These are phyloP conservation scores for Neofusicoccum parvum DNA, from an alignment of 2,329 filamentous ascomycete species.

Conservation along the genomic window DNA sequence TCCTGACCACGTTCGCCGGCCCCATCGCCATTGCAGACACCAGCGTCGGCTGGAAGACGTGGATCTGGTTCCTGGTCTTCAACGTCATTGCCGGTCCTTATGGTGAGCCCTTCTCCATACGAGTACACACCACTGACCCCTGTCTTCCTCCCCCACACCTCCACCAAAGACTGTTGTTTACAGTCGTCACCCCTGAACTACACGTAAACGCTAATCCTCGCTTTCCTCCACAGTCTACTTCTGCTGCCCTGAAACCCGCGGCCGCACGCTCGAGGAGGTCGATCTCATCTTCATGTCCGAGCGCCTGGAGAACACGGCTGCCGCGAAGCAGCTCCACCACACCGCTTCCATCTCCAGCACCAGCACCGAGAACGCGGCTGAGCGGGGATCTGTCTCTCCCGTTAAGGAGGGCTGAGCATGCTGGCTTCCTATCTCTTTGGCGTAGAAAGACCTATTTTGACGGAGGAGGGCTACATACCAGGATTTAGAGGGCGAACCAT, in stretches of 20 bases:
- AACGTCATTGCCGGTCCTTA: constrained; percentile 37
- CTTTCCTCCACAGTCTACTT: constrained; percentile 28
- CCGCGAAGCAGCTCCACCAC: constrained; percentile 20
- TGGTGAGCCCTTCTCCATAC: constrained; percentile 15
- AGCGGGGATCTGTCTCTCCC: background rate
- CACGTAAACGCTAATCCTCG: background rate
- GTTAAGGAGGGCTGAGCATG: constrained; percentile 4
- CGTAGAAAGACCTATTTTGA: background rate
- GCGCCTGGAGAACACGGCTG: constrained; percentile 10
- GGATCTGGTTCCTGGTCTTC: constrained; percentile 37
- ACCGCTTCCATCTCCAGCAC: background rate
- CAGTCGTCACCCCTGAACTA: background rate
- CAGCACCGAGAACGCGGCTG: background rate
- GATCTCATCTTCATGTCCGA: constrained; percentile 24
- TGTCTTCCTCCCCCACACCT: background rate
- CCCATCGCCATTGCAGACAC: constrained; percentile 33
- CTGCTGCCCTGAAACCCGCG: constrained; percentile 32
- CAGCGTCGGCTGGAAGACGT: constrained; percentile 38
- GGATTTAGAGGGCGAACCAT: background rate
- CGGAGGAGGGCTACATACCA: background rate
- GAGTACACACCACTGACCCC: background rate
- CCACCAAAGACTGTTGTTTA: too few relatives aligned
- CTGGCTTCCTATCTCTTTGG: background rate
- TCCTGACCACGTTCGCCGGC: constrained; percentile 40
- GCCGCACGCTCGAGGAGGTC: constrained; percentile 34